Evolutionary conservation across 1,139 yeast genomes (phyloP).

Genomic region (Geotrichum cucujoidarum): DNA sequence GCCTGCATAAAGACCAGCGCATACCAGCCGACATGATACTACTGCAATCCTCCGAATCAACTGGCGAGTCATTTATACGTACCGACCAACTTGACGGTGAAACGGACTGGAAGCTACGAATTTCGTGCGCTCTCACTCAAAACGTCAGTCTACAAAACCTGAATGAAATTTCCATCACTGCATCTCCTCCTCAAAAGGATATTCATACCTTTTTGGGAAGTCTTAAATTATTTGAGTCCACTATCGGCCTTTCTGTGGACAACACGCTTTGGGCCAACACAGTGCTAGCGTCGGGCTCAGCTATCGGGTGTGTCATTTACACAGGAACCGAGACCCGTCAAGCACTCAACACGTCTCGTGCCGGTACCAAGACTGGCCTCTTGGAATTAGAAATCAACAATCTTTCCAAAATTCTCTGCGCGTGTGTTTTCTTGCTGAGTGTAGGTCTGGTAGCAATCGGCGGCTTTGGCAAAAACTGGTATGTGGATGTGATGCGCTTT

Average conservation of each 20-base stretch:
- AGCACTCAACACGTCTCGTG: constrained; percentile 82
- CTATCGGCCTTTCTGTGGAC: constrained; percentile 72
- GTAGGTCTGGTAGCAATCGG: constrained; percentile 71
- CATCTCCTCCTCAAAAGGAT: constrained; percentile 74
- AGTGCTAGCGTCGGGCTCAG: constrained; percentile 88
- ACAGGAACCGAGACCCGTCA: constrained; percentile 94
- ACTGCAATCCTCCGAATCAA: constrained; percentile 70
- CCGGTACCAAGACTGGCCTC: constrained; percentile 88
- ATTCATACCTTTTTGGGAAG: constrained; percentile 80
- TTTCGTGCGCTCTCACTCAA: constrained; percentile 74
- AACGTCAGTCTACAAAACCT: constrained; percentile 43
- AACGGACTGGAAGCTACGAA: constrained; percentile 94
- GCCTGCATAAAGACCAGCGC: constrained; percentile 73
- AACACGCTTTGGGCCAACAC: constrained; percentile 98
- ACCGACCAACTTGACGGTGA: constrained; percentile 99
- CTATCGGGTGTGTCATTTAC: constrained; percentile 79
- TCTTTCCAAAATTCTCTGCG: constrained; percentile 81
- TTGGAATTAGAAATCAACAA: constrained; percentile 86
- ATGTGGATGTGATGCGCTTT: constrained; percentile 85
- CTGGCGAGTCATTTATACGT: constrained; percentile 88
- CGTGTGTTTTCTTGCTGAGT: constrained; percentile 75
- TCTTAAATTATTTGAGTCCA: constrained; percentile 49
- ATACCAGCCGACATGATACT: constrained; percentile 91
- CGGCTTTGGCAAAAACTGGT: constrained; percentile 78
- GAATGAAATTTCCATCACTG: constrained; percentile 54